Conservation (phyloP, 768 basidiomycete species). For the Collybia sordida region DNA sequence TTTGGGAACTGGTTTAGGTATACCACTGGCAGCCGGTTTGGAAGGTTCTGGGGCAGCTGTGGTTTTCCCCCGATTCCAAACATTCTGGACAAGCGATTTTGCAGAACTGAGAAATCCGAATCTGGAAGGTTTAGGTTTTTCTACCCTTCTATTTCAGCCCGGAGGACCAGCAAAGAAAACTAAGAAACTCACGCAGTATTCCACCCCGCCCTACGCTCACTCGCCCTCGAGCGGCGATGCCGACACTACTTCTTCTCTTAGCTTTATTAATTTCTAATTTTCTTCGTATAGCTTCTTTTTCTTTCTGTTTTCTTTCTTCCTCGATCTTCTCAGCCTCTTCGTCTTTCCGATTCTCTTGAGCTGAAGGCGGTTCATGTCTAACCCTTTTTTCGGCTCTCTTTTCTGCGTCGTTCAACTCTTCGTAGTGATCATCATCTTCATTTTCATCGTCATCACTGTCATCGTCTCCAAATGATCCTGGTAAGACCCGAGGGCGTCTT, state of each 20-base stretch:
- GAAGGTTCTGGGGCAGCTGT: conserved; percentile 22
- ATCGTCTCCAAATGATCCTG: conserved; percentile 60
- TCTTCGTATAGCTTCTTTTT: conserved; percentile 58
- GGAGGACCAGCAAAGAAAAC: background rate
- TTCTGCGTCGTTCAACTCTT: conserved; percentile 23
- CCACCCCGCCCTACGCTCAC: conserved; percentile 38
- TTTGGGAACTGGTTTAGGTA: conserved; percentile 9
- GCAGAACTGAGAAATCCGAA: conserved; percentile 74
- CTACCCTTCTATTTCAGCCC: conserved; percentile 17
- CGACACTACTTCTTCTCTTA: conserved; percentile 68
- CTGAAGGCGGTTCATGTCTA: conserved; percentile 4
- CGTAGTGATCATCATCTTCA: conserved; percentile 33
- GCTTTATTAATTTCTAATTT: conserved; percentile 69
- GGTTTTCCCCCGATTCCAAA: conserved; percentile 63
- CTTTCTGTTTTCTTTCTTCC: conserved; percentile 46
- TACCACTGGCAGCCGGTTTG: conserved; percentile 12
- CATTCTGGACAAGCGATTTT: conserved; percentile 68
- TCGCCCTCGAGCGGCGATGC: conserved; percentile 35
- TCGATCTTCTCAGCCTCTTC: conserved; percentile 39
- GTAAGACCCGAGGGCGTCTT: conserved; percentile 42
- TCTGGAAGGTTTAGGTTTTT: conserved; percentile 50
- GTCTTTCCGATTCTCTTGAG: conserved; percentile 27
- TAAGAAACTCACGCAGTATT: conserved; percentile 36
- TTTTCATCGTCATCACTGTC: conserved; percentile 34
- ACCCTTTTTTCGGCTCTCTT: conserved; percentile 37